Evolutionary conservation across 371 early-diverging fungal genomes (phyloP).

Genomic region (Parasitella parasitica): DNA sequence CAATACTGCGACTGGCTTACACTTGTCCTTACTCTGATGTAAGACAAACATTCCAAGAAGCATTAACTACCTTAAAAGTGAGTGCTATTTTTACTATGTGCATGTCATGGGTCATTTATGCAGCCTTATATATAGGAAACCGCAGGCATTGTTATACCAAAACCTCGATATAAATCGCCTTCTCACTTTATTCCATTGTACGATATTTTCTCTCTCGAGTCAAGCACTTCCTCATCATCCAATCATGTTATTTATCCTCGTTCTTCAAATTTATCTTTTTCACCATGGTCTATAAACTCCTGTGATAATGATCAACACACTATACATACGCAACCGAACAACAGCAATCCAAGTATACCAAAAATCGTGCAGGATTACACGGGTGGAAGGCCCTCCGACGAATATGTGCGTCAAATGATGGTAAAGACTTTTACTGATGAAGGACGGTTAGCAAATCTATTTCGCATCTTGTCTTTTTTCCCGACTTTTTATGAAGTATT

Average conservation of each 20-base stretch:
- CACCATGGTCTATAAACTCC: conserved; percentile 44
- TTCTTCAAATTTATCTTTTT: conserved; percentile 40
- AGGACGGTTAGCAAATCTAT: conserved; percentile 56
- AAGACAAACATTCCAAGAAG: conserved; percentile 46
- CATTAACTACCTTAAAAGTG: conserved; percentile 50
- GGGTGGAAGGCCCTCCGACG: conserved; percentile 46
- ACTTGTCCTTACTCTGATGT: conserved; percentile 65
- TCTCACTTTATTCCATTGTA: conserved; percentile 56
- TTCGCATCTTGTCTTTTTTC: conserved; percentile 62
- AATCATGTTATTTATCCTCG: conserved; percentile 38
- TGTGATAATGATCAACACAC: neutral
- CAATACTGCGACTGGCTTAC: conserved; percentile 54
- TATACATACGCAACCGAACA: neutral
- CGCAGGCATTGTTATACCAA: conserved; percentile 48
- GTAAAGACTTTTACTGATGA: conserved; percentile 55
- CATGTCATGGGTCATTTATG: neutral
- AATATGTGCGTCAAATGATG: conserved; percentile 54
- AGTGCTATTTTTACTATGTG: neutral
- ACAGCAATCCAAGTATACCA: neutral
- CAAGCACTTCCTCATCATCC: conserved; percentile 19
- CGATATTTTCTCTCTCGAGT: conserved; percentile 49
- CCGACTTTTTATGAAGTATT: conserved; percentile 63
- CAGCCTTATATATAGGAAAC: conserved; percentile 24
- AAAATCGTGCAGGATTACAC: conserved; percentile 17
- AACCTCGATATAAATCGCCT: conserved; percentile 55